These are phyloP conservation scores for Geranium brycei DNA, from an alignment of 345 rosid genomes.

Conservation along the genomic window DNA sequence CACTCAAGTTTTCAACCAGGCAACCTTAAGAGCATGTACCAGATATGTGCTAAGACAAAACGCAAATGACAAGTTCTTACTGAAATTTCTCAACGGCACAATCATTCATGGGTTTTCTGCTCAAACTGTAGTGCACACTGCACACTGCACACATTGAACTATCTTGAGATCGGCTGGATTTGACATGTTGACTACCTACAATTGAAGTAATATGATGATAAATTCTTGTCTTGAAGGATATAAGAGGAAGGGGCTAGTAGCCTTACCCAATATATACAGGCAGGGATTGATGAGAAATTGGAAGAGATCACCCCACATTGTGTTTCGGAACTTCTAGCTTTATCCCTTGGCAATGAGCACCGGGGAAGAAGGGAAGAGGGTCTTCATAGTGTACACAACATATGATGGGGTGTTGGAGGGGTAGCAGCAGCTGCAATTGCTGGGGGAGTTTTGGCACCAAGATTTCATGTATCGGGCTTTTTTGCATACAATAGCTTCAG, in stretches of 20 bases:
- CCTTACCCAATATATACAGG: constrained; percentile 66
- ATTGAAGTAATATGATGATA: too few relatives aligned
- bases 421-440: constrained; percentile 87
- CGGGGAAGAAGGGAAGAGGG: constrained; percentile 59
- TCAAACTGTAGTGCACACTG: too few relatives aligned
- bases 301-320: constrained; percentile 84
- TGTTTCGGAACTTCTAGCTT: constrained; percentile 69
- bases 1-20: too few relatives aligned
- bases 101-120: not conserved
- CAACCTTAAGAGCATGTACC: too few relatives aligned
- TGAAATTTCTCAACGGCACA: not conserved
- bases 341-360: constrained; percentile 56
- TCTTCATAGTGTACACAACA: constrained; percentile 65
- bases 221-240: constrained; percentile 4
- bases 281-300: constrained; percentile 85
- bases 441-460: constrained; percentile 74
- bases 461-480: constrained; percentile 86
- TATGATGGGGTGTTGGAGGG: constrained; percentile 86
- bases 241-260: constrained; percentile 95
- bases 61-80: not conserved
- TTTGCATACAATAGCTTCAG: constrained; percentile 62
- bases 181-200: not conserved
- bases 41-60: too few relatives aligned
- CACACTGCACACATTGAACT: not conserved
- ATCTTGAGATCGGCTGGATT: not conserved